Percentiles rank a stretch among this genome's conserved stretches.
Evolutionary conservation across 208 protist genomes (phyloP).

Genomic region (Trypanosomatidae sp.): DNA sequence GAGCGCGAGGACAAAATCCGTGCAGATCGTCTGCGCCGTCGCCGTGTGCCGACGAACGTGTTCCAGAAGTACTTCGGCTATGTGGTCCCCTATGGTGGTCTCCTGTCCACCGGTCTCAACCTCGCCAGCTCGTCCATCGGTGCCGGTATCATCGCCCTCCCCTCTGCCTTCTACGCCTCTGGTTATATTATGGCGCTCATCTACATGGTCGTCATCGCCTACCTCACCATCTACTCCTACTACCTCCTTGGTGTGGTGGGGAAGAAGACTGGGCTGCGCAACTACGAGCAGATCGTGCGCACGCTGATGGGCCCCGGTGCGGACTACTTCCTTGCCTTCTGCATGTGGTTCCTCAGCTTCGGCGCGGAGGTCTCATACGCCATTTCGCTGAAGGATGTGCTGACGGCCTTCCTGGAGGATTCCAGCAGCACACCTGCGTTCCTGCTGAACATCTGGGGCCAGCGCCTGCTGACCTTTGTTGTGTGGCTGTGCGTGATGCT

Average conservation of each 20-base stretch:
- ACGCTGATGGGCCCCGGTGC: slow-evolving; percentile 41
- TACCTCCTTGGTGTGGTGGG: slow-evolving; percentile 34
- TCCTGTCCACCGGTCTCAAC: slow-evolving; percentile 55
- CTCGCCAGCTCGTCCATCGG: slow-evolving; percentile 49
- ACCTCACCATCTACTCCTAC: slow-evolving; percentile 62
- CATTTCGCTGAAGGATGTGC: slow-evolving; percentile 68
- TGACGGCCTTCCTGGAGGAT: slow-evolving; percentile 50
- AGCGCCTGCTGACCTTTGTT: slow-evolving; percentile 43
- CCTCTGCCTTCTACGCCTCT: slow-evolving; percentile 49
- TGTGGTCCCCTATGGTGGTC: slow-evolving; percentile 54
- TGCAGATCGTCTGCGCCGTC: slow-evolving; percentile 20
- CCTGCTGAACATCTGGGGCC: slow-evolving; percentile 25
- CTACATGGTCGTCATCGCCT: slow-evolving; percentile 31
- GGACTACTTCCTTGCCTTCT: slow-evolving; percentile 58
- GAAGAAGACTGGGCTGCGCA: slow-evolving; percentile 35
- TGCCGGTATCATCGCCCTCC: slow-evolving; percentile 58
- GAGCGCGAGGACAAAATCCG: background rate
- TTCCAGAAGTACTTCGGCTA: slow-evolving; percentile 35
- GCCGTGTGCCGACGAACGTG: slow-evolving; percentile 27
- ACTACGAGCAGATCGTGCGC: slow-evolving; percentile 49
- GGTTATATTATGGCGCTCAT: slow-evolving; percentile 43
- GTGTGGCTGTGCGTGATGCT: slow-evolving; percentile 90
- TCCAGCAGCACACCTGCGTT: slow-evolving; percentile 29
- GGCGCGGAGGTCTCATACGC: slow-evolving; percentile 72
- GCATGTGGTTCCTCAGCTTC: slow-evolving; percentile 57